Percentiles rank a stretch among this genome's conserved stretches.
Conservation (phyloP, 331 rosid species). For the Acacia concinna region DNA sequence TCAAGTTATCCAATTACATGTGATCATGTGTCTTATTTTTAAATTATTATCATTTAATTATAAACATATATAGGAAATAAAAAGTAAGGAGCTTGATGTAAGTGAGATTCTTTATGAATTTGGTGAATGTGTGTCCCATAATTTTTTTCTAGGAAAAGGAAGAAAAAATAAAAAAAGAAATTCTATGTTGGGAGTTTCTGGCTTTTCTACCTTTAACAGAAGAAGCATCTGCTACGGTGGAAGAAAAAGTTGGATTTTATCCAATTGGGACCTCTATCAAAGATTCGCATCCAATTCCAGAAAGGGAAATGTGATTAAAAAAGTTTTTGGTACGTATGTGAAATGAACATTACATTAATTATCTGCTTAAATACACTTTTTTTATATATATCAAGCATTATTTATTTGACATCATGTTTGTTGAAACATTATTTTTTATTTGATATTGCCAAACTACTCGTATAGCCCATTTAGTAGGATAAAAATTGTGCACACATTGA, state of each 20-base stretch:
- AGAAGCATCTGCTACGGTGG: conserved; percentile 60
- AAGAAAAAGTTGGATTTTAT: conserved; percentile 58
- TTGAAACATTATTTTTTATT: too few relatives aligned
- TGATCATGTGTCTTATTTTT: too few relatives aligned
- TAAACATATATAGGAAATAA: too few relatives aligned
- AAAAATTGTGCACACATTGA: neutral
- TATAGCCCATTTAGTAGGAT: neutral
- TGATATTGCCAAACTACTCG: neutral
- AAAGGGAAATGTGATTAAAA: conserved; percentile 32
- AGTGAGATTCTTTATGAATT: too few relatives aligned
- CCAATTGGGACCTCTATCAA: conserved; percentile 69
- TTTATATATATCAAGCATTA: neutral
- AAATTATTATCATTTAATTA: too few relatives aligned
- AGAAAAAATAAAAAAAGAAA: neutral
- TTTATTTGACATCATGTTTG: neutral
- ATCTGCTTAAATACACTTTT: neutral
- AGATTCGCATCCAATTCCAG: conserved; percentile 62
- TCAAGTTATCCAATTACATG: too few relatives aligned
- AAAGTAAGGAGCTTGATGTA: too few relatives aligned
- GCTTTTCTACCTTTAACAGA: conserved; percentile 41
- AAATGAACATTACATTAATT: neutral
- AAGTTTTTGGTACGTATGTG: neutral
- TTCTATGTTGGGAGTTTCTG: conserved; percentile 13
- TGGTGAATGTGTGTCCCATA: neutral
- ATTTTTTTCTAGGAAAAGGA: neutral